Conservation (phyloP, 1,139 yeast genomes). For the Zygotorulaspora mrakii region DNA sequence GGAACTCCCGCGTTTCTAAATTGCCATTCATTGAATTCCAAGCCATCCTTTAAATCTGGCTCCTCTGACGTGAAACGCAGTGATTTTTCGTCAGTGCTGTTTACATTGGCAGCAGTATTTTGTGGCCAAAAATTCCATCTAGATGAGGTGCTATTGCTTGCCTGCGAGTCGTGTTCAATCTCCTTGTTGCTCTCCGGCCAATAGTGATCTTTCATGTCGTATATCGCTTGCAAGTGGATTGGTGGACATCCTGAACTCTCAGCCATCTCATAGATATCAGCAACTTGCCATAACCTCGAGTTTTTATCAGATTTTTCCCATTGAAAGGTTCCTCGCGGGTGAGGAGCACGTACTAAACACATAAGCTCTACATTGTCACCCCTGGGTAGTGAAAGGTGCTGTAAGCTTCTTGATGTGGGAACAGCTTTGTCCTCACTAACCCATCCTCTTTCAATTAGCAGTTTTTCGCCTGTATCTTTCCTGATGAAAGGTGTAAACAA, state of each 20-base stretch:
- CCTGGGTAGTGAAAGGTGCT: conserved; percentile 65
- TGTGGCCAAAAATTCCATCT: conserved; percentile 40
- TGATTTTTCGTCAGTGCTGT: neutral
- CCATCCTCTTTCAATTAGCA: conserved; percentile 92
- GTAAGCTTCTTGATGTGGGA: conserved; percentile 58
- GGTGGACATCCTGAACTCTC: conserved; percentile 63
- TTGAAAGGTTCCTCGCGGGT: conserved; percentile 65
- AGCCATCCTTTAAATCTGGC: conserved; percentile 5
- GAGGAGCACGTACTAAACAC: conserved; percentile 72
- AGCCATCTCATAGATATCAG: conserved; percentile 76
- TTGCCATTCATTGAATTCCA: conserved; percentile 45
- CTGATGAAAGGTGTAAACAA: conserved; percentile 81
- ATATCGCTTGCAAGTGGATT: conserved; percentile 71
- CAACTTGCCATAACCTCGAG: conserved; percentile 59
- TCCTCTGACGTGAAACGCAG: neutral
- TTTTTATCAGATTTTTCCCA: conserved; percentile 68
- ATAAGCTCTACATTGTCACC: conserved; percentile 66
- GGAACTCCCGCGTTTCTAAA: conserved; percentile 84
- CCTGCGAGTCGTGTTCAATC: neutral
- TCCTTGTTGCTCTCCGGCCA: conserved; percentile 14
- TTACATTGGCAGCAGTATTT: neutral
- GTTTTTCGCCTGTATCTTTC: conserved; percentile 64
- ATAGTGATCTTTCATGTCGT: conserved; percentile 57
- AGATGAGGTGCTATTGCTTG: conserved; percentile 17
- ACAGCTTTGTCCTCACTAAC: conserved; percentile 67